Evolutionary conservation across 1,139 yeast species (phyloP), one percentile per base, ranked within the genome.

Genomic region (Maudiozyma humilis): DNA sequence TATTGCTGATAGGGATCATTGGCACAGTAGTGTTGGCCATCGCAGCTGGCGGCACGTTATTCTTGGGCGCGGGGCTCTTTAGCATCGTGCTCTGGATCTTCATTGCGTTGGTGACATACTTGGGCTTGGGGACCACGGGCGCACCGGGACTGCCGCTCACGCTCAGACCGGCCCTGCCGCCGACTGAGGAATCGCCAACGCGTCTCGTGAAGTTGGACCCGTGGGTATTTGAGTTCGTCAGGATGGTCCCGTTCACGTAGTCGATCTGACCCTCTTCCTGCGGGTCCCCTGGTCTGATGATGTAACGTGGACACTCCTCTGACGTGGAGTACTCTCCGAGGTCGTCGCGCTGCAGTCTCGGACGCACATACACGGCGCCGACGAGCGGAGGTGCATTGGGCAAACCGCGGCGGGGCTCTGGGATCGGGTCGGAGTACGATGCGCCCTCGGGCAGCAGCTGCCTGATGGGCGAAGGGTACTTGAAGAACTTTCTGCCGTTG

Each of bases 381-480:
- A 84, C 77, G 33, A 87, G 65, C 4, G 99, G 98, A 12, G 97
- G 97, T 0, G 96, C 94, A 57, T 83, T 81, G 42, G 86, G 76
- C 19, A 73, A 79, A 10, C 94, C 93, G 29, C 49, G 80, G 1
- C 79, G 75, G 1, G 96, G 93, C 47, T 81, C 87, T 1, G 96
- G 95, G 31, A 86, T 75, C 15, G 84, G 80, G 72, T 84, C 88
- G 25, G 75, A 73, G 4, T 77, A 72, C 23, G 77, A 72, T 1
- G 95, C 88, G 57, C 81, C 79, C 2, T 82, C 73, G 13, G 93
- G 84, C 45, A 91, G 70, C 52, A 87, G 64, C 51, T 80, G 78
- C 58, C 80, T 82, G 53, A 91, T 73, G 10, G 98, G 98, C 2
- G 96, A 86, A 42, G 84, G 89, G 56, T 70, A 79, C 59, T 79